Conservation (phyloP, 441 rosid species). For the Gossypium laxum region DNA sequence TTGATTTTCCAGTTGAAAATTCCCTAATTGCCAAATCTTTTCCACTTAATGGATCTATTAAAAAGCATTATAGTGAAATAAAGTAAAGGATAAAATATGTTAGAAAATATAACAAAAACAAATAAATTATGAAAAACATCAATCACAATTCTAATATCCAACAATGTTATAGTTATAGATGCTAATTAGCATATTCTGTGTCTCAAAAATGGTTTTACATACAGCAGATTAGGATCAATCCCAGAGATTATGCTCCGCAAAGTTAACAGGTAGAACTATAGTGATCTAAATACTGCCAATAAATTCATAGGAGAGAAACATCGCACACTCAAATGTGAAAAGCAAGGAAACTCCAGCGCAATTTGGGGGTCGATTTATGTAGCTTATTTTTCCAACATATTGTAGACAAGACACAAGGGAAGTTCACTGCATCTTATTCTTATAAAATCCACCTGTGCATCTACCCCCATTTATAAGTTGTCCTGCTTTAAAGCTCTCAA, state of each 20-base stretch:
- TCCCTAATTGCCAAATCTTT: constrained; percentile 22
- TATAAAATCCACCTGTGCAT: too few relatives aligned
- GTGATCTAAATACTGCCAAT: background rate
- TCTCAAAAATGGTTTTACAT: background rate
- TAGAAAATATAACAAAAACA: background rate
- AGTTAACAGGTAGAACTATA: background rate
- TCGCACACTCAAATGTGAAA: too few relatives aligned
- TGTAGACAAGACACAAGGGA: too few relatives aligned
- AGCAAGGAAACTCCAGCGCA: too few relatives aligned
- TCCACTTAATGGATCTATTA: constrained; percentile 23
- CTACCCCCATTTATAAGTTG: too few relatives aligned
- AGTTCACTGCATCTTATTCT: too few relatives aligned
- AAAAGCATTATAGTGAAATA: constrained; percentile 13
- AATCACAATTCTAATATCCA: background rate
- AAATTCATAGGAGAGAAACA: background rate
- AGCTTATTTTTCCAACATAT: background rate
- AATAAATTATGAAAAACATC: background rate
- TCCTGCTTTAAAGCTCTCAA: too few relatives aligned
- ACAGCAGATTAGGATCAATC: background rate
- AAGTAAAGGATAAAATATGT: background rate
- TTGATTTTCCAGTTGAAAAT: constrained; percentile 20
- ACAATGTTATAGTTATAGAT: background rate
- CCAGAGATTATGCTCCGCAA: background rate
- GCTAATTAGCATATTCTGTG: background rate
- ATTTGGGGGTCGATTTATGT: too few relatives aligned